Evolutionary conservation across 2,329 filamentous ascomycete genomes (phyloP), one percentile per base, ranked within the genome.

Genomic region (Bertia moriformis): DNA sequence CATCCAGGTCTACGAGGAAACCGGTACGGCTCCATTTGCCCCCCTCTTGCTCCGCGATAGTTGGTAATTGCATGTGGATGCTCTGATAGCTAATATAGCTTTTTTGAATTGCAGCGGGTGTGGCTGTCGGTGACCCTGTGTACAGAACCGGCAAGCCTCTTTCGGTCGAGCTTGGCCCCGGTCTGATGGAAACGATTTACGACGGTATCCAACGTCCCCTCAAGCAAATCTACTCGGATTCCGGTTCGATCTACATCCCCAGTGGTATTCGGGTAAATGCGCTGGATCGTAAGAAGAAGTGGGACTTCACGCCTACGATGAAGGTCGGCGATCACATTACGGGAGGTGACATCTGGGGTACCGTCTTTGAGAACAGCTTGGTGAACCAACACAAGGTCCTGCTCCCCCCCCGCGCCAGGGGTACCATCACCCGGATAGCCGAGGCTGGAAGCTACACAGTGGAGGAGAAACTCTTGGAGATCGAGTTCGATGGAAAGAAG

Each of bases 1-100:
- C 38, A 93, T 98, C 51, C 91, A 98, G 66, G 91, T 98, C 49
- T 98, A 98, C 69, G 91, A 98, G 63, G 91, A 98, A 67, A 98
- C 91, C 50, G 86, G 87, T 93, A 72, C 45, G 71, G 48, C 45
- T 14, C 20, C n/a, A n/a, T n/a, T n/a, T n/a, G n/a, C n/a, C n/a
- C n/a, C n/a, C n/a, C n/a, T n/a, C n/a, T n/a, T n/a, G n/a, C n/a
- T n/a, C n/a, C n/a, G n/a, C n/a, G n/a, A n/a, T n/a, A n/a, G n/a
- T n/a, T n/a, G n/a, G n/a, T n/a, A n/a, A n/a, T 39, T 4, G 14
- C 18, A 2, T 14, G n/a, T 20, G 17, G 37, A 29, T 32, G 14
- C 38, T 36, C 43, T 42, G 47, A 41, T n/a, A n/a, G n/a, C n/a
- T n/a, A n/a, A n/a, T n/a, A n/a, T n/a, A n/a, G n/a, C n/a, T 46